Evolutionary conservation across 2,329 filamentous ascomycete species (phyloP).

Genomic region (Harringtonia aguacate): DNA sequence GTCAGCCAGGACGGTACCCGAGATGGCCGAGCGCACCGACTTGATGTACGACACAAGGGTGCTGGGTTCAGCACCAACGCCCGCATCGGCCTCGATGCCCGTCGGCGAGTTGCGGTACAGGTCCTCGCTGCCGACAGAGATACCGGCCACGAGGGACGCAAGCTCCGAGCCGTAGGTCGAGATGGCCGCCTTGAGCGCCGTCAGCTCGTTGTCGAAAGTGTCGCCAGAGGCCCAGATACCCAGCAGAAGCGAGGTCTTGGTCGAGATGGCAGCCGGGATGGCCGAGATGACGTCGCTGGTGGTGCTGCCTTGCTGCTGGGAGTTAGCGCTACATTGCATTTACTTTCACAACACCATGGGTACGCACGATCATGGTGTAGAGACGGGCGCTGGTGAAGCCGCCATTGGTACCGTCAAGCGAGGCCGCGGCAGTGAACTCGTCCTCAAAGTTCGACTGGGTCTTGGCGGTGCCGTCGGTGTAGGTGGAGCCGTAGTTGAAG

Average conservation of each 20-base stretch:
- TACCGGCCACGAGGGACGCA: conserved; percentile 59
- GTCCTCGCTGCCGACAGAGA: conserved; percentile 81
- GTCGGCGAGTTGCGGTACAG: conserved; percentile 69
- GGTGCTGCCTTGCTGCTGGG: conserved; percentile 46
- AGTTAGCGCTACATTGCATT: too few relatives aligned
- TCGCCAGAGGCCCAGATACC: conserved; percentile 73
- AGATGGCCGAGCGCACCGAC: conserved; percentile 52
- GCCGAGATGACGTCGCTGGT: conserved; percentile 55
- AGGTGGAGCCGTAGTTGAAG: conserved; percentile 63
- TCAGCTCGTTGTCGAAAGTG: conserved; percentile 60
- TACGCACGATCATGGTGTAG: conserved; percentile 56
- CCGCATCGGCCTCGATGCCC: conserved; percentile 51
- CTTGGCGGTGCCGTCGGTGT: conserved; percentile 50
- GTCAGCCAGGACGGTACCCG: conserved; percentile 46
- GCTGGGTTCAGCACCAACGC: conserved; percentile 51
- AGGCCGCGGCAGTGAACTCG: conserved; percentile 56
- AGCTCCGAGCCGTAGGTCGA: conserved; percentile 56
- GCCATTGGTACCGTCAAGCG: conserved; percentile 51
- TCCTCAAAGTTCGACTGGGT: conserved; percentile 54
- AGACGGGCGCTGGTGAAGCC: conserved; percentile 57
- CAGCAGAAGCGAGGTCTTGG: conserved; percentile 67
- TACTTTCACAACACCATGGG: too few relatives aligned
- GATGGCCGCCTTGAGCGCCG: conserved; percentile 61
- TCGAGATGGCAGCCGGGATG: conserved; percentile 73
- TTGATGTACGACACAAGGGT: conserved; percentile 63